Base-by-base conservation (phyloP, 2,329 filamentous ascomycete genomes). In the Coniochaeta hoffmannii region DNA sequence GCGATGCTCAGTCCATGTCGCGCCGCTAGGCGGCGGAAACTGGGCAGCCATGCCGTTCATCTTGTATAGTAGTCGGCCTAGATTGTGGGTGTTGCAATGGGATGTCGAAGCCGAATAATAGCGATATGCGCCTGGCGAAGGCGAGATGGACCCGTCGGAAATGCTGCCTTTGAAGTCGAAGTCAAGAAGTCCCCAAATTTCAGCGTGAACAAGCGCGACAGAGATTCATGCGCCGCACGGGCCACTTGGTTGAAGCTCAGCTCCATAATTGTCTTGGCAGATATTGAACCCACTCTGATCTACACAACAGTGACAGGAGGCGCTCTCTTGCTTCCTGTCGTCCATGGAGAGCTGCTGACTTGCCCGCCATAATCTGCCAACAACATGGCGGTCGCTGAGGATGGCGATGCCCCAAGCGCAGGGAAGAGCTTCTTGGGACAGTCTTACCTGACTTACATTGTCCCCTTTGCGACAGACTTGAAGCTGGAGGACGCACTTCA, bases 1-100 rank as follows among this genome's bases (percentile, higher is more conserved):
- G 63, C 85, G 87, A 63, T 89, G 86, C 70, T 94, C 89, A 70
- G 89, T 86, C 92, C 92, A 97, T 44, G 81, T 68, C 55, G 77
- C 59, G 35, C 59, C 66, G 26, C 62, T 63, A 38, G 55, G 60
- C 57, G 62, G 60, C 56, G 62, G 60, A 54, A 66, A 63, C 11
- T 73, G 71, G 63, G 73, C 74, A 56, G 74, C 74, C 62, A 74
- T 74, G 58, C 79, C 81, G 69, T 82, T 87, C 83, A 88, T 88
- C 58, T 68, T 53, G 51, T 35, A 36, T 7, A 12, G n/a, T 22
- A 14, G 19, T 41, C 6, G 31, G 28, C 14, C n/a, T n/a, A n/a
- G n/a, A n/a, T n/a, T n/a, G n/a, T n/a, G n/a, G n/a, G n/a, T n/a
- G n/a, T n/a, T n/a, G n/a, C n/a, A n/a, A n/a, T n/a, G n/a, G n/a